These are phyloP conservation scores for Tubosaeta sp. DNA, from an alignment of 768 basidiomycete species.

Conservation along the genomic window DNA sequence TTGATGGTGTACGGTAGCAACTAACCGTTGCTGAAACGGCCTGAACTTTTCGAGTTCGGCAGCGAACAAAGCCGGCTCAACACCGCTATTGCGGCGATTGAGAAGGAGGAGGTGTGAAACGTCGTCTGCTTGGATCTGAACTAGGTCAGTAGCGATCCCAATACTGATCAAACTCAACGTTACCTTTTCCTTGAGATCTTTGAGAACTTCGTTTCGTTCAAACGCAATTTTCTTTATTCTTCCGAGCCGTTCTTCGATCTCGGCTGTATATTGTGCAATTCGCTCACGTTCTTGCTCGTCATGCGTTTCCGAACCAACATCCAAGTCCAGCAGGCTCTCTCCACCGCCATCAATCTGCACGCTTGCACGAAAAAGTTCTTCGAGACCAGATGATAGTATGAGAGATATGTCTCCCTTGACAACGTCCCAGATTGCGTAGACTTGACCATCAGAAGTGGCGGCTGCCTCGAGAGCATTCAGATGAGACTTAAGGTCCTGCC, in stretches of 20 bases:
- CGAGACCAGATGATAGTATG: conserved; percentile 55
- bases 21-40: conserved; percentile 81
- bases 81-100: conserved; percentile 78
- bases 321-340: conserved; percentile 67
- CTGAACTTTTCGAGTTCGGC: conserved; percentile 94
- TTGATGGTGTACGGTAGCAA: conserved; percentile 75
- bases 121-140: conserved; percentile 89
- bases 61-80: conserved; percentile 86
- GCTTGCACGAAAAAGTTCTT: conserved; percentile 59
- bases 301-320: conserved; percentile 55
- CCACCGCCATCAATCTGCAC: conserved; percentile 35
- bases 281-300: conserved; percentile 66
- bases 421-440: conserved; percentile 66
- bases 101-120: conserved; percentile 92
- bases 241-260: conserved; percentile 76
- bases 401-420: conserved; percentile 61
- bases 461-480: conserved; percentile 71
- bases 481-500: conserved; percentile 79
- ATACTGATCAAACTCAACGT: background rate
- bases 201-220: conserved; percentile 82
- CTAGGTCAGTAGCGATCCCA: background rate
- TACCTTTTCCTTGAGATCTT: conserved; percentile 96
- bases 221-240: conserved; percentile 77
- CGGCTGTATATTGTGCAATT: conserved; percentile 60
- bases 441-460: conserved; percentile 71